A percentile compares a stretch with the other conserved stretches of the same genome.
Evolutionary conservation across 306 rosid genomes (phyloP).

Genomic region (Glycine latifolia): DNA sequence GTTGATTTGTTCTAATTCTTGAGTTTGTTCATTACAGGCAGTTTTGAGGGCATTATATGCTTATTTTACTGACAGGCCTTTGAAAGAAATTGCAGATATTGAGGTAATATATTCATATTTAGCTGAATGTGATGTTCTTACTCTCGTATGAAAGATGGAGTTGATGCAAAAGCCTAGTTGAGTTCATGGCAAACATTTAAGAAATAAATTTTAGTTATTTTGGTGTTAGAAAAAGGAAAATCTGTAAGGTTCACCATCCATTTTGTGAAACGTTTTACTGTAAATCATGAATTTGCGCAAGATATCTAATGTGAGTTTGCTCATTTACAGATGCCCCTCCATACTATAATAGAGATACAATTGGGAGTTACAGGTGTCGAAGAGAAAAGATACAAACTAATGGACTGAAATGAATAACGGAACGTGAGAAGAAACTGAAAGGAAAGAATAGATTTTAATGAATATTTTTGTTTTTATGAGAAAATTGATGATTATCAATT

Average conservation of each 20-base stretch:
- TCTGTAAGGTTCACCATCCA: conserved; percentile 1
- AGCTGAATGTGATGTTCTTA: conserved; percentile 3
- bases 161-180: conserved; percentile 35
- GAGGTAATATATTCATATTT: conserved; percentile 68
- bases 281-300: conserved; percentile 5
- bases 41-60: conserved; percentile 96
- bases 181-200: conserved; percentile 16
- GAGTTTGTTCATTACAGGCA: conserved; percentile 65
- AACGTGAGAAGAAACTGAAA: background rate
- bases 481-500: conserved; percentile 29
- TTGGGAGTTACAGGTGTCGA: conserved; percentile 98
- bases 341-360: conserved; percentile 94
- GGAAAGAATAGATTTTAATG: background rate
- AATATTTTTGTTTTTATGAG: background rate
- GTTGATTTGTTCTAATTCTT: conserved; percentile 27
- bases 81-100: conserved; percentile 91
- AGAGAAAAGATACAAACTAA: conserved; percentile 97
- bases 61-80: conserved; percentile 92
- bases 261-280: conserved; percentile 5
- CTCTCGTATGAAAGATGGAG: conserved; percentile 29
- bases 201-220: conserved; percentile 6
- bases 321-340: conserved; percentile 85
- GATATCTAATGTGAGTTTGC: conserved; percentile 34
- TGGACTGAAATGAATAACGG: conserved; percentile 62
- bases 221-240: conserved; percentile 20